Base-by-base conservation (phyloP, 352 stramenopile genomes). In the Pythium graminicola region DNA sequence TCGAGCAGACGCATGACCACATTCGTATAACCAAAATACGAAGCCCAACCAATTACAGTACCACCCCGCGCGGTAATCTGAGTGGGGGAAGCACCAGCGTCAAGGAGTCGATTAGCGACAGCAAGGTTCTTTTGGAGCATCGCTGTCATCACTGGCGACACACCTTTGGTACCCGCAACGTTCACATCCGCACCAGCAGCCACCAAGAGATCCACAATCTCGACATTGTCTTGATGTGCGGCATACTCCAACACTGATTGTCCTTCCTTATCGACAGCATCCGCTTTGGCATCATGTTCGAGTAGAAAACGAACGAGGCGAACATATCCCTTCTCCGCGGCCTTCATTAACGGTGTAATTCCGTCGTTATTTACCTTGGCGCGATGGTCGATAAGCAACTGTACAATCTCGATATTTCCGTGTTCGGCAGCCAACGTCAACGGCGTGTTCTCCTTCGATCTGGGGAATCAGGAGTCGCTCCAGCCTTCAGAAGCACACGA, bases 181-280 rank as follows among this genome's bases (percentile, higher is more conserved):
- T 43, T 51, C n/a, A 51, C 44, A 31, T 51, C 19, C 1, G 44
- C 44, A 4, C 41, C 41, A 24, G 41, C 41, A 13, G n/a, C 41
- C 13, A 47, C 22, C n/a, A 45, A 22, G 7, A 13, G 7, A 35
- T 35, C 29, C 7, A 35, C 29, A 13, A 35, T 35, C 29, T 35
- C 29, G 29, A 35, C 29, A 13, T 13, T 35, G 13, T 13, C 29
- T 7, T 13, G 7, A 13, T 35, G 29, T 13, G 7, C 13, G 7
- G 29, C 29, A 35, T 13, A 13, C 7, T 13, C 7, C 29, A 35
- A 13, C 13, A 13, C 29, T 35, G 29, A 13, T 7, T 7, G 13
- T 7, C 29, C 29, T 13, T 35, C 29, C 7, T 13, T 7, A 35
- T 35, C 29, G 13, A 13, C 29, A 13, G 7, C 7, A 7, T 35